Base-by-base conservation (phyloP, 78 protist genomes). In the Dictyostelium citrinum region DNA sequence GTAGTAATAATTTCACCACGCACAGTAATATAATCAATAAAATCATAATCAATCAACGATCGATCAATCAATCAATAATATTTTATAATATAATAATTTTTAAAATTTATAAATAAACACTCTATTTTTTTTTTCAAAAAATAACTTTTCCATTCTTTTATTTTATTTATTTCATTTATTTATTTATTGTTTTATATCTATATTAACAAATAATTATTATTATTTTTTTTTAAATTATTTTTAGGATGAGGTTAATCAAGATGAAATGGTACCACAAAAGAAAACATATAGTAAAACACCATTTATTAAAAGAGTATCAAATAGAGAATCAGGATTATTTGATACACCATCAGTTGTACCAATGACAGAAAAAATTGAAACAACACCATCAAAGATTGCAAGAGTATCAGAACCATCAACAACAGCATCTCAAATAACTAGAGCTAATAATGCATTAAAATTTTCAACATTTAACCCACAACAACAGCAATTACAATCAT, bases 401-500 rank as follows among this genome's bases (percentile, higher is more conserved):
- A 70, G 77, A 33, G 39, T 70, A 31, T 70, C 77, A 3, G 77
- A 70, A 33, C 46, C 43, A 17, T 70, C 77, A 3, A 45, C 31
- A 33, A 27, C 43, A 17, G 12, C 39, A 70, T 41, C 58, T 17
- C 81, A 39, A 75, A 2, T 29, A 41, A 20, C 60, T 39, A 39
- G 43, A 39, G 5, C 5, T 1, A 71, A 31, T 4, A 31, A 29
- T 1, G 3, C 77, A 9, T 17, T 33, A 70, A 31, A 16, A 9
- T 17, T 16, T 29, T 20, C 39, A 70, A 14, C 77, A 70, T 27
- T 24, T 61, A n/a, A 68, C 10, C 76, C 29, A 70, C 45, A 27
- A 68, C 90, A 83, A 55, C 85, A 81, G 60, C 84, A 80, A 58
- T 46, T 22, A 60, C 74, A 33, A 35, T 46, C n/a, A 58, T 51